These are phyloP conservation scores for Paecilomyces formosus DNA, from an alignment of 2,329 filamentous ascomycete species.

Conservation along the genomic window DNA sequence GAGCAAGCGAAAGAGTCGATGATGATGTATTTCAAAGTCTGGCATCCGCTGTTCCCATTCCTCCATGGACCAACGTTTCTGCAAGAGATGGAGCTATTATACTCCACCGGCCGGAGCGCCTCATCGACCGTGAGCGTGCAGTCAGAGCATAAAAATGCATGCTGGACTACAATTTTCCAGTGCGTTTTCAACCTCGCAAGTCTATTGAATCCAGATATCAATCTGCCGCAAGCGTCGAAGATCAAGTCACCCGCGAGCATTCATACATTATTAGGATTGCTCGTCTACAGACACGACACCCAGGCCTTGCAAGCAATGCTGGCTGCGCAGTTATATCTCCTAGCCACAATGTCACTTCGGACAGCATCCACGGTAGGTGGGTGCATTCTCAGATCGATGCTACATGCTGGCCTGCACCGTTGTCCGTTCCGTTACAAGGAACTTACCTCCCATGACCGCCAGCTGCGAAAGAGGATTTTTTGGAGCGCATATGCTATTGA, in stretches of 20 bases:
- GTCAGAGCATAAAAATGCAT: constrained; percentile 16
- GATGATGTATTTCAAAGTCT: constrained; percentile 44
- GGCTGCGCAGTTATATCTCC: constrained; percentile 42
- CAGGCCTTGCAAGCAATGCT: constrained; percentile 43
- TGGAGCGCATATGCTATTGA: constrained; percentile 37
- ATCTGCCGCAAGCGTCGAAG: constrained; percentile 24
- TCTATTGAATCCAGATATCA: constrained; percentile 23
- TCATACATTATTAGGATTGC: constrained; percentile 25
- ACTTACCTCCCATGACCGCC: constrained; percentile 33
- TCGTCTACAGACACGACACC: constrained; percentile 38
- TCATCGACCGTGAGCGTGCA: background rate
- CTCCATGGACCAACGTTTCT: constrained; percentile 45
- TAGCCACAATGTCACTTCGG: constrained; percentile 42
- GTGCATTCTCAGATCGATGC: constrained; percentile 39
- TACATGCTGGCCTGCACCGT: constrained; percentile 45
- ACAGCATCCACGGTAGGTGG: constrained; percentile 44
- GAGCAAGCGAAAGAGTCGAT: constrained; percentile 35
- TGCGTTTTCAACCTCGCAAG: constrained; percentile 45
- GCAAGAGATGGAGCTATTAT: constrained; percentile 37
- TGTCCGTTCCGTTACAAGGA: constrained; percentile 46
- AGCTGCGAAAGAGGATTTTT: constrained; percentile 35
- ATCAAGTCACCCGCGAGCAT: constrained; percentile 34
- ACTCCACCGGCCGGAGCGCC: constrained; percentile 15
- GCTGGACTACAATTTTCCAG: constrained; percentile 37
- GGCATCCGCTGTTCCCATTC: constrained; percentile 48